Base-by-base conservation (phyloP, 192 early-diverging fungal species). In the Gaertneriomyces semiglobifer region DNA sequence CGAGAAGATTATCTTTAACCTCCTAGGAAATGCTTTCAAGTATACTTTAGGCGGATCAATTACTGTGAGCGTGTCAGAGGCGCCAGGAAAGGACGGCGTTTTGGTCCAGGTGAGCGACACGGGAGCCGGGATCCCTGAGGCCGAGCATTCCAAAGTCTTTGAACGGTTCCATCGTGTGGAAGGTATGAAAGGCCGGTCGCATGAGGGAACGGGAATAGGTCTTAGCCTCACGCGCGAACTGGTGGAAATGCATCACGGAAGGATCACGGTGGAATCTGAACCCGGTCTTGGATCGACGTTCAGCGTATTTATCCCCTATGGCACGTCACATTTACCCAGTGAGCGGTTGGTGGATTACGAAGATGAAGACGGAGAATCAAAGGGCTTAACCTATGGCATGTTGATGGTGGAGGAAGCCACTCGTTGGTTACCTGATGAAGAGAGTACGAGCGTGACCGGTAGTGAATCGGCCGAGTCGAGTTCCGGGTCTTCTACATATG, bases 21-120 rank as follows among this genome's bases (percentile, higher is more conserved):
- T 84, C 33, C 63, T 81, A 60, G 72, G 2, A 46, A 85, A 85
- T 39, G 83, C 83, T 0, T 79, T 83, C 66, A 85, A 85, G 44
- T 78, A 79, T 50, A 83, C 81, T 4, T 69, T 77, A 68, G 43
- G 62, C 59, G 66, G 57, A 6, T 47, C 38, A 11, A 40, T 68
- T 39, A 52, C n/a, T 18, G 44, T 60, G n/a, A 12, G 16, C 18
- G 11, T 68, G 0, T 9, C 19, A 20, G 7, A 14, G 6, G 45
- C 4, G 9, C 11, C 14, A 12, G 42, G 16, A 3, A 25, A 14
- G 4, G 18, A 8, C 33, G 79, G 69, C 43, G 55, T 75, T 3
- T 60, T 14, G 10, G 68, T 65, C 40, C 25, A 63, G n/a, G 25
- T 33, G 25, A 33, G 25, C 25, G 71, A 68, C 65, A 59, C 67